Base-by-base conservation (phyloP, 2,329 filamentous ascomycete genomes). In the Zasmidium angulare region DNA sequence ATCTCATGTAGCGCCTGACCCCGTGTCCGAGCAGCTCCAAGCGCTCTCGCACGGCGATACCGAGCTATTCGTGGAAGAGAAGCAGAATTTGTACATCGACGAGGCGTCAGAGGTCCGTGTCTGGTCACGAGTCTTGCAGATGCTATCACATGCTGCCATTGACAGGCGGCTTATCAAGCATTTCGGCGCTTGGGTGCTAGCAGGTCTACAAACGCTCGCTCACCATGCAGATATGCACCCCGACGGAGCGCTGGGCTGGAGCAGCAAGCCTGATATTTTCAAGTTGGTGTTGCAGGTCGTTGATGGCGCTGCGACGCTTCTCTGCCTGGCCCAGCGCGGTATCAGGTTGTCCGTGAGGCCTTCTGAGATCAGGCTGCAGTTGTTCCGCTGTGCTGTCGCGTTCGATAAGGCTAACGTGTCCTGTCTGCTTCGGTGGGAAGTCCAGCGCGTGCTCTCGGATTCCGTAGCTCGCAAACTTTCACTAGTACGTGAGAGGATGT, bases 11-110 rank as follows among this genome's bases (percentile, higher is more conserved):
- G 43, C 11, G 14, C 17, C 40, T 6, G 3, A 14, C 0, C 52
- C 57, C 3, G 62, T 69, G 2, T 53, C 54, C 3, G 56, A 62
- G 12, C 58, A 62, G 21, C 29, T 71, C 21, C 31, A 47, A 19
- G 46, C 46, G 0, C 23, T 46, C 20, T 67, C 72, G 2, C 73
- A 74, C 46, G 75, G 79, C 66, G 84, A 90, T 69, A 84, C 86
- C 63, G 81, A 87, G 2, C 83, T 99, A 0, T 99, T 99, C 72
- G 88, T 84, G 0, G 83, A 91, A 57, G 95, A 99, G 75, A 93
- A 96, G 72, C 92, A 96, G 72, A 99, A 99, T 71, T 81, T 97
- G n/a, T 98, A 91, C 73, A 79, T 93, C 52, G 93, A 98, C 72
- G 87, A 92, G 66, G 84, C 91, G 4, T 81, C 86, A 50, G 93